These are phyloP conservation scores for Solanum verrucosum DNA, from an alignment of 257 asterid species.

Conservation along the genomic window DNA sequence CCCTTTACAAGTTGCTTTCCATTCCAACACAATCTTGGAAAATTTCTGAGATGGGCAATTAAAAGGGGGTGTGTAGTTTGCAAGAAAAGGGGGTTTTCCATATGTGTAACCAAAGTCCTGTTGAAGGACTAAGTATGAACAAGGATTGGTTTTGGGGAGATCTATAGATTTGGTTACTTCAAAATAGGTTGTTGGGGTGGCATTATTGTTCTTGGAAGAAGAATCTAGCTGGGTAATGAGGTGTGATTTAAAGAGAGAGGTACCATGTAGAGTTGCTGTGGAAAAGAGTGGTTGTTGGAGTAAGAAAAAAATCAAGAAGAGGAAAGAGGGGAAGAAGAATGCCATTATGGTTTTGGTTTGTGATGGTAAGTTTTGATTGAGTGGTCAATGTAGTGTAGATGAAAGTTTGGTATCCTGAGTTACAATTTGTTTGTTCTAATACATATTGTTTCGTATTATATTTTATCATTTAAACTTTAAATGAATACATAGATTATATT, in stretches of 20 bases:
- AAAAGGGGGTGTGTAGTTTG: constrained; percentile 36
- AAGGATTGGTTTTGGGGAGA: constrained; percentile 39
- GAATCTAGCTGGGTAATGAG: constrained; percentile 3
- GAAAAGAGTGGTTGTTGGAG: constrained; percentile 16
- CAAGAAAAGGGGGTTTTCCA: constrained; percentile 46
- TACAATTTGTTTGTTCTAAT: not conserved
- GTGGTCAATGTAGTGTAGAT: not conserved
- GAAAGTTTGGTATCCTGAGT: not conserved
- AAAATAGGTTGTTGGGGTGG: constrained; percentile 37
- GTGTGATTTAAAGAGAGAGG: constrained; percentile 14
- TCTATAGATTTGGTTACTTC: constrained; percentile 52
- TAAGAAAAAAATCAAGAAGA: constrained; percentile 4
- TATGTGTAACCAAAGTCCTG: constrained; percentile 54
- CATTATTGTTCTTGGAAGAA: not conserved
- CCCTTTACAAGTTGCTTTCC: constrained; percentile 65
- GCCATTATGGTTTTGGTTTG: constrained; percentile 10
- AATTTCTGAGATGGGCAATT: constrained; percentile 36
- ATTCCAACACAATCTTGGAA: constrained; percentile 50
- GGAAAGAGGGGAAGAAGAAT: not conserved
- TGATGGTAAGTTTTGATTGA: not conserved
- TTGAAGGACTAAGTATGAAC: constrained; percentile 33
- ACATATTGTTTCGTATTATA: too few species aligned
- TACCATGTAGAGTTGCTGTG: constrained; percentile 23
- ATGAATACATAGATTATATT: too few species aligned
- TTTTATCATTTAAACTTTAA: too few species aligned